Evolutionary conservation across 805 yeast species (phyloP).

Genomic region (Millerozyma miso): DNA sequence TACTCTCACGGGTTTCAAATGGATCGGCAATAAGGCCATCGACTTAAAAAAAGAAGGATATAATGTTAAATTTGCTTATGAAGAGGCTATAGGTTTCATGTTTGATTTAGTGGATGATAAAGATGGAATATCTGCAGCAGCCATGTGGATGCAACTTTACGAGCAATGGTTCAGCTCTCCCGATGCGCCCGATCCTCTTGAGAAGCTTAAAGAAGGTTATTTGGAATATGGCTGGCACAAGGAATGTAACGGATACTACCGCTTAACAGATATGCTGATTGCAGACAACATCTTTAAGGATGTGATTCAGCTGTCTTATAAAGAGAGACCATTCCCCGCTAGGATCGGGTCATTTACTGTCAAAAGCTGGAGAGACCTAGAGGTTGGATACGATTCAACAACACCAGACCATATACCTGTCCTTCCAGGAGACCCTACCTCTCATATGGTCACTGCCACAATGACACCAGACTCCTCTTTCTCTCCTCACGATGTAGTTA

Average conservation of each 20-base stretch:
- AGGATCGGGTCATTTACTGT: conserved; percentile 57
- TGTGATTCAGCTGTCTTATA: conserved; percentile 37
- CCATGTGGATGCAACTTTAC: conserved; percentile 69
- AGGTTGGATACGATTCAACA: conserved; percentile 72
- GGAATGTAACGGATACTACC: conserved; percentile 84
- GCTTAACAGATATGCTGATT: conserved; percentile 48
- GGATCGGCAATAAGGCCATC: conserved; percentile 91
- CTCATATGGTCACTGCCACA: conserved; percentile 83
- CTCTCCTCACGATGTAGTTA: conserved; percentile 26
- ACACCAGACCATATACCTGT: conserved; percentile 55
- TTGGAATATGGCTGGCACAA: conserved; percentile 72
- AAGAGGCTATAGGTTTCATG: conserved; percentile 97
- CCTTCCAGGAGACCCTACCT: conserved; percentile 64
- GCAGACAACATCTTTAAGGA: conserved; percentile 54
- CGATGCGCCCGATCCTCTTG: conserved; percentile 33
- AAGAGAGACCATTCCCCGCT: conserved; percentile 35
- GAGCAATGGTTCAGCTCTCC: conserved; percentile 43
- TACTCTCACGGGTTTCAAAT: conserved; percentile 92
- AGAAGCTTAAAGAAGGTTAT: conserved; percentile 56
- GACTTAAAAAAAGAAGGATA: conserved; percentile 62
- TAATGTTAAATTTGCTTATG: conserved; percentile 83
- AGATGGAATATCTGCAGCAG: conserved; percentile 84
- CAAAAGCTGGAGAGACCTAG: conserved; percentile 74
- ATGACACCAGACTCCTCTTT: conserved; percentile 21
- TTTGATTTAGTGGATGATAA: conserved; percentile 80